Conservation (phyloP, 1,284 basidiomycete species). For the Xerocomus nothofagi region DNA sequence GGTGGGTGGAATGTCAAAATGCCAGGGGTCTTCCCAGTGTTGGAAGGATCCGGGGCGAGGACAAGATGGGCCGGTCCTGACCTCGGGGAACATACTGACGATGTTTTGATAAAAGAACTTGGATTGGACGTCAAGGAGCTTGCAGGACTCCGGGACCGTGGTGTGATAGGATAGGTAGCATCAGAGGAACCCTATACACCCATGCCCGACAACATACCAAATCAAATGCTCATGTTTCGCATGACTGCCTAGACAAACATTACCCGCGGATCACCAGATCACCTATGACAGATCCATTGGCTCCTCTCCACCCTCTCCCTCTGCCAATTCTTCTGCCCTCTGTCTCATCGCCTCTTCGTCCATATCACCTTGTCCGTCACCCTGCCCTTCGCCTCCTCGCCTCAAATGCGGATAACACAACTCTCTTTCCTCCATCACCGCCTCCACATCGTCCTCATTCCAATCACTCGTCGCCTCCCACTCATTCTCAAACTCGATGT, state of each 20-base stretch:
- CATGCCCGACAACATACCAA: too few species aligned
- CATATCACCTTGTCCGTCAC: background rate
- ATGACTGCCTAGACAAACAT: too few species aligned
- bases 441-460: conserved; percentile 85
- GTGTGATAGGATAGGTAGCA: conserved; percentile 42
- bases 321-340: too few species aligned
- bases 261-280: too few species aligned
- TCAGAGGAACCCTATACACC: too few species aligned
- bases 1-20: conserved; percentile 63
- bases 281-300: conserved; percentile 53
- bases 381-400: background rate
- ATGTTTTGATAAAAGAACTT: conserved; percentile 53
- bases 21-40: conserved; percentile 57
- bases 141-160: conserved; percentile 42
- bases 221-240: too few species aligned
- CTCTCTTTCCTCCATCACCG: conserved; percentile 64
- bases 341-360: too few species aligned
- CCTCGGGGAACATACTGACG: conserved; percentile 61
- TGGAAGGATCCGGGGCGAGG: conserved; percentile 54
- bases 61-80: conserved; percentile 70
- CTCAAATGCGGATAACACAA: conserved; percentile 52
- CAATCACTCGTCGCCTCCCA: conserved; percentile 90
- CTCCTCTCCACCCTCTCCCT: conserved; percentile 43
- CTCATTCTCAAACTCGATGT: conserved; percentile 76
- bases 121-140: conserved; percentile 48